Percentiles rank a stretch among this genome's conserved stretches.
These are phyloP conservation scores for Xylaria sp. DNA, from an alignment of 2,329 filamentous ascomycete genomes.

Conservation along the genomic window DNA sequence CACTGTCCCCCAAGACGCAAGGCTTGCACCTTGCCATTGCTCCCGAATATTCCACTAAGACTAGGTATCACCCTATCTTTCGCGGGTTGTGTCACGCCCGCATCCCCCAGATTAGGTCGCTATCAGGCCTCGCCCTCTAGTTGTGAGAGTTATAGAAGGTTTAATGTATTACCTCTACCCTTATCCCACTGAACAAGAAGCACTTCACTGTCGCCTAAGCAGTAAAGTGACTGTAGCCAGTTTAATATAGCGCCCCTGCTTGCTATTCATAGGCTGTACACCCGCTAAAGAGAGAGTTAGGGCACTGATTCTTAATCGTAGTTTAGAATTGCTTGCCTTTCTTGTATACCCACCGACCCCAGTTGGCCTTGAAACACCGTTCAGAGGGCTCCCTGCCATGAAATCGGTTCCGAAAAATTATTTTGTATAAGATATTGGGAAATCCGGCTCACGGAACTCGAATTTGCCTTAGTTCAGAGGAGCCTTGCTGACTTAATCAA, in stretches of 20 bases:
- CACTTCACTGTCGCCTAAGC: neutral
- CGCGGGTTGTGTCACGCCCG: neutral
- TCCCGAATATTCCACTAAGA: neutral
- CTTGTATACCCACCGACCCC: constrained; percentile 4
- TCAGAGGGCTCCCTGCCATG: neutral
- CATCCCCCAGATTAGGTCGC: neutral
- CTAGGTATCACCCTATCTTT: neutral
- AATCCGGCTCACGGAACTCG: neutral
- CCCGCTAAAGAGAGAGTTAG: neutral
- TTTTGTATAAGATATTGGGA: neutral
- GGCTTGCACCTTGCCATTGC: neutral
- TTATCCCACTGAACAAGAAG: neutral
- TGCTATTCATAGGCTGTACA: neutral
- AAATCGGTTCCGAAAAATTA: neutral
- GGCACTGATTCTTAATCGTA: neutral
- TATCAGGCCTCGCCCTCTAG: neutral
- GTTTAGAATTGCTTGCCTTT: neutral
- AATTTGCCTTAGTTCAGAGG: neutral
- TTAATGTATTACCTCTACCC: neutral
- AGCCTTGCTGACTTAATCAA: neutral
- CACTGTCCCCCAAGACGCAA: neutral
- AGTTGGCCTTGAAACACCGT: neutral
- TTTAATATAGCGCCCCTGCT: neutral
- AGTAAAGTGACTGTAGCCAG: neutral
- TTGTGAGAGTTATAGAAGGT: neutral